These are phyloP conservation scores for Phoma herbarum DNA, from an alignment of 2,329 filamentous ascomycete genomes.

Conservation along the genomic window DNA sequence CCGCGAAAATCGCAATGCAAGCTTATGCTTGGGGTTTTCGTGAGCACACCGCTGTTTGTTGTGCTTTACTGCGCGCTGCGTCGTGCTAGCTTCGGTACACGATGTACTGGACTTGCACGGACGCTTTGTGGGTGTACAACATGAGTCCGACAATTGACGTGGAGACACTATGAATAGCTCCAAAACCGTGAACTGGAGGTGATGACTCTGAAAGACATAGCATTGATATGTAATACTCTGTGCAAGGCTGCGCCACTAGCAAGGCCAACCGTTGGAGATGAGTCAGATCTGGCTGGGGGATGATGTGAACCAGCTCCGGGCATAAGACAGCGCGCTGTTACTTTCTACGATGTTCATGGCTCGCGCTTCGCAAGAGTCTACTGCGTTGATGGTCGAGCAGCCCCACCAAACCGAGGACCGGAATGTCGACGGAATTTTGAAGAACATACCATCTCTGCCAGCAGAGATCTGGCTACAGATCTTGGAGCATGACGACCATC, in stretches of 20 bases:
- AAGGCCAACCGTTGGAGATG: not conserved
- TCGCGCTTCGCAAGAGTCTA: not conserved
- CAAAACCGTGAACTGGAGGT: not conserved
- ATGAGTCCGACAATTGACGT: not conserved
- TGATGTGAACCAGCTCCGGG: not conserved
- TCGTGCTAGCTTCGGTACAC: not conserved
- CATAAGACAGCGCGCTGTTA: not conserved
- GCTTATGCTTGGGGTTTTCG: conserved; percentile 8
- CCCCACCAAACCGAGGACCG: not conserved
- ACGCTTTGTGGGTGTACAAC: conserved; percentile 2
- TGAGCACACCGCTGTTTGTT: conserved; percentile 18
- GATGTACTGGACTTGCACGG: not conserved
- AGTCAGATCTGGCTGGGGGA: conserved; percentile 14
- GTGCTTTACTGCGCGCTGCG: conserved; percentile 1
- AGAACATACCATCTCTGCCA: conserved; percentile 13
- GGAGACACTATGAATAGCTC: not conserved
- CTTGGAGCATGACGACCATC: conserved; percentile 22
- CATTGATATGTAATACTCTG: not conserved
- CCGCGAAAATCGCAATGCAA: not conserved
- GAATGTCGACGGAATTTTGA: not conserved
- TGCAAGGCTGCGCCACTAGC: conserved; percentile 11
- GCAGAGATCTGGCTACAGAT: conserved; percentile 33
- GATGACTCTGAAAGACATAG: conserved; percentile 1
- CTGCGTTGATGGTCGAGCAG: not conserved
- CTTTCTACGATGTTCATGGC: not conserved